Conservation (phyloP, 176 grass and related monocot genomes). For the Eragrostis nindensis region DNA sequence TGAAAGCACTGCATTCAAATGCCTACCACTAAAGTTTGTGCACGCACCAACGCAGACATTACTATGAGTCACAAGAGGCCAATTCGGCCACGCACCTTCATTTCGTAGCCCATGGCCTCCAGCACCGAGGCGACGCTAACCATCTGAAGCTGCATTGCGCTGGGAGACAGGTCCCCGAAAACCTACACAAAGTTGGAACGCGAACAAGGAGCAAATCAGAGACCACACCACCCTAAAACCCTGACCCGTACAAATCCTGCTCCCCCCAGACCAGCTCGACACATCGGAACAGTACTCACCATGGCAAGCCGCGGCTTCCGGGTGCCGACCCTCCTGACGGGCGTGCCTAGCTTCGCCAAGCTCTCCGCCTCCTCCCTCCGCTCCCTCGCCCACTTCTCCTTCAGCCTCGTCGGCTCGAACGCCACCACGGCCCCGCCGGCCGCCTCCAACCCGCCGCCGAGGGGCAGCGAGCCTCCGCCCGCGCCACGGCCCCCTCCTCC, state of each 20-base stretch:
- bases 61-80: background rate
- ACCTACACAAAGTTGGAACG: slow-evolving; percentile 49
- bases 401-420: slow-evolving; percentile 73
- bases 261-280: background rate
- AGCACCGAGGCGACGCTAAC: slow-evolving; percentile 75
- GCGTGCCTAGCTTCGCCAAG: slow-evolving; percentile 49
- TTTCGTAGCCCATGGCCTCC: slow-evolving; percentile 85
- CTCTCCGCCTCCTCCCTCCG: slow-evolving; percentile 53
- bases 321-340: slow-evolving; percentile 52
- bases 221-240: slow-evolving; percentile 2
- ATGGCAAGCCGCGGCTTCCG: slow-evolving; percentile 85
- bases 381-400: slow-evolving; percentile 73
- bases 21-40: background rate
- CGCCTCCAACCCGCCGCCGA: slow-evolving; percentile 45
- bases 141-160: slow-evolving; percentile 90
- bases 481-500: background rate
- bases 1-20: background rate
- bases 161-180: slow-evolving; percentile 71
- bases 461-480: slow-evolving; percentile 1
- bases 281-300: slow-evolving; percentile 47
- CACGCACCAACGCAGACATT: background rate
- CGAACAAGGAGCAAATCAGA: slow-evolving; percentile 39
- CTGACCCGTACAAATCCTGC: slow-evolving; percentile 3
- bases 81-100: slow-evolving; percentile 62
- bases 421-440: slow-evolving; percentile 62